phyloP scores from a whole-genome alignment of 2,329 filamentous ascomycete genomes.

The Colletotrichum liaoningense region DNA sequence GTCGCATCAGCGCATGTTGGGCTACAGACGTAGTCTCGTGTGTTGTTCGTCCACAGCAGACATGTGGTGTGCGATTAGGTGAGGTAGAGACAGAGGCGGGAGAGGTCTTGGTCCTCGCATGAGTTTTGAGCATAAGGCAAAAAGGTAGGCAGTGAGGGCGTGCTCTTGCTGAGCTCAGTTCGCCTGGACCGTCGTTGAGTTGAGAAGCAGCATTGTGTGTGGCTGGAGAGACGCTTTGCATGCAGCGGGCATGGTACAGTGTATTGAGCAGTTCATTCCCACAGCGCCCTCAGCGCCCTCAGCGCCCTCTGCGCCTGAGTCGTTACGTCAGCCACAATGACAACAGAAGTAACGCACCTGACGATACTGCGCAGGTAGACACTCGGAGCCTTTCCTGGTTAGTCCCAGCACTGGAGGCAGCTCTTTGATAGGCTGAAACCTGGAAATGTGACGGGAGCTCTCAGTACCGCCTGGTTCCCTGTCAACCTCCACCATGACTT shows the following conservation, averaged over 20 bases:
- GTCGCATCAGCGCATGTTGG: conserved; percentile 30
- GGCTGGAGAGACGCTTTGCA: not conserved
- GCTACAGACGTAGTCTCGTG: conserved; percentile 18
- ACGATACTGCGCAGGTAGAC: not conserved
- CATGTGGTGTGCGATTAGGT: conserved; percentile 3
- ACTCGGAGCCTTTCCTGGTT: conserved; percentile 24
- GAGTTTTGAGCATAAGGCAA: not conserved
- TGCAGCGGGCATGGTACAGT: not conserved
- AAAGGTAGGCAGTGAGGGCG: not conserved
- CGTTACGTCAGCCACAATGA: conserved; percentile 30
- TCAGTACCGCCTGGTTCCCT: conserved; percentile 36
- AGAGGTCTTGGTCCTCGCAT: not conserved
- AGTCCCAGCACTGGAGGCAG: conserved; percentile 25
- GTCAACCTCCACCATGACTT: conserved; percentile 35
- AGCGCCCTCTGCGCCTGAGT: not conserved
- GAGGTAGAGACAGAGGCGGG: not conserved
- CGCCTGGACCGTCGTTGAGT: conserved; percentile 17
- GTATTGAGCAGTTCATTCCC: not conserved
- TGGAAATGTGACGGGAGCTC: conserved; percentile 35
- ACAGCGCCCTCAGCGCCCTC: not conserved
- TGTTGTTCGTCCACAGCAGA: conserved; percentile 15
- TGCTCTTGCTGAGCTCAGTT: conserved; percentile 3
- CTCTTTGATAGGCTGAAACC: conserved; percentile 36
- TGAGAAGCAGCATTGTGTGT: conserved; percentile 6
- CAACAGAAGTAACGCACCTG: conserved; percentile 6